Base-by-base conservation (phyloP, 2,329 filamentous ascomycete species). In the Diaporthe ampelina region DNA sequence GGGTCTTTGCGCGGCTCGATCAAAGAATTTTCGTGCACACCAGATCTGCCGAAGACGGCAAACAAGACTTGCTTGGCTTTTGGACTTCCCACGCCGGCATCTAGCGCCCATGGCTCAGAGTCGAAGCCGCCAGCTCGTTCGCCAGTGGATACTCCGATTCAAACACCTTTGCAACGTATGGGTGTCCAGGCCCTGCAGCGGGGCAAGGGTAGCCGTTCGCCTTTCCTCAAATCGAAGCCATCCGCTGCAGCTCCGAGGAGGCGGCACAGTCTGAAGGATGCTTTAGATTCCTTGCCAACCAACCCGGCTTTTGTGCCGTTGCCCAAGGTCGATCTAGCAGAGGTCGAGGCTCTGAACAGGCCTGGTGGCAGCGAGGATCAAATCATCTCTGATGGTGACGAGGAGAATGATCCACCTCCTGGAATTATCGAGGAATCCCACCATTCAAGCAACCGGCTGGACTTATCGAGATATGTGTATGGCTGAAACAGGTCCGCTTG, bases 221-320 rank as follows among this genome's bases (percentile, higher is more conserved):
- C 78, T 0, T 76, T 73, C 3, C 78, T 81, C 67, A 71, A 74
- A 17, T 76, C 74, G 17, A 76, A 77, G 8, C 77, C 78, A 29
- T 73, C 73, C 1, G 78, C 74, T 7, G 79, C 79, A 58, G 76
- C 75, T 11, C 74, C 77, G 2, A 79, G 78, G 54, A 76, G 76
- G 15, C 78, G 77, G 63, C 73, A 73, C 73, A 71, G 76, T 73
- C 50, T 78, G 74, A 67, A 72, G 26, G 78, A 77, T 52, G 81
- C 80, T 56, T 77, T 84, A 5, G 80, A 82, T 13, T 82, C 81
- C 10, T 74, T 87, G 3, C 84, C 86, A 0, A 81, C 88, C 50
- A 89, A 91, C 76, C 87, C 89, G 3, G 84, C 88, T 0, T 88
- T 89, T 77, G 84, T 91, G 8, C 88, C 89, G 0, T 81, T 91